Evolutionary conservation across 495 filamentous ascomycete genomes (phyloP), one percentile per base, ranked within the genome.

Genomic region (Extremus antarcticus): DNA sequence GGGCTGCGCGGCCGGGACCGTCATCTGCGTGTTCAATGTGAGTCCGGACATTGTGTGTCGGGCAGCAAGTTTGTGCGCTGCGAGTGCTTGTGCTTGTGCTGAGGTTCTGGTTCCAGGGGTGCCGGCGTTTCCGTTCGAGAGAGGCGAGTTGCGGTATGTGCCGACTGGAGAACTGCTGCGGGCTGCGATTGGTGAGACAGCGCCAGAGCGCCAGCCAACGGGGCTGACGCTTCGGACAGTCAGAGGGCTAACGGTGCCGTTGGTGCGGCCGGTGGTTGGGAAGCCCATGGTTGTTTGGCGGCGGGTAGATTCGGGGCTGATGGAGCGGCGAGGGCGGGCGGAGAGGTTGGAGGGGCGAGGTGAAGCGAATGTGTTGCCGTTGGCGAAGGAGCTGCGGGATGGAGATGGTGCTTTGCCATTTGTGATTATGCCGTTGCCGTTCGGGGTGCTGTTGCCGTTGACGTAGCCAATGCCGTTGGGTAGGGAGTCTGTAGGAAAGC

Each of bases 181-280:
- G 10, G 23, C 46, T 22, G 46, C 41, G 15, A 48, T 25, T 9
- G 48, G 48, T 24, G n/a, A 24, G 10, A 51, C 48, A n/a, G 22
- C 21, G 24, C 46, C 46, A 25, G 3, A 8, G 48, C 48, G 48
- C 9, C 10, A 16, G 24, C 48, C 48, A 9, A 35, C n/a, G 22
- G 48, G 48, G 17, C 48, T 51, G 13, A 39, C 16, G 29, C 48
- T 51, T 10, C 48, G 48, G 48, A n/a, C 9, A 25, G 48, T 51
- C 3, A 35, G 24, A 25, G 48, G 48, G 29, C 11, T 35, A 15
- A 35, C 25, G 10, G 29, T 11, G 10, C 48, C 48, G 48, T 23
- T 51, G 4, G 29, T 35, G 4, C 25, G n/a, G 46, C 41, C 7
- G 41, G 41, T 8, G 46, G 46, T 3, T 3, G 20, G 46, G 46